Base-by-base conservation (phyloP, 2,329 filamentous ascomycete genomes). In the Pyricularia sp. region DNA sequence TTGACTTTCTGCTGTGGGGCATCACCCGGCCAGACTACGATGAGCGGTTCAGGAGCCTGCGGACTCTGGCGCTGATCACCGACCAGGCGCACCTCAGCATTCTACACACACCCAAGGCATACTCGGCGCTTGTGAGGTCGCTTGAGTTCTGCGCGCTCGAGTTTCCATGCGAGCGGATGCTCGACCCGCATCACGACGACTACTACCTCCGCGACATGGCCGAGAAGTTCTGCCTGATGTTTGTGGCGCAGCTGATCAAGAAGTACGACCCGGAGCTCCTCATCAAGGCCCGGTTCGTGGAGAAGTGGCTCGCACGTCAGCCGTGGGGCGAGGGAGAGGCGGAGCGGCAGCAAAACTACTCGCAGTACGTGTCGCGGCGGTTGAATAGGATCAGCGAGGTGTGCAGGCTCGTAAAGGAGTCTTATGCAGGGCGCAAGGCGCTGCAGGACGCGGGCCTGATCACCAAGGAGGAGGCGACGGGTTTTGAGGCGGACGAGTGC, bases 271-370 rank as follows among this genome's bases (percentile, higher is more conserved):
- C 84, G 1, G 82, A 83, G 30, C 84, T 84, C 68, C 78, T 93
- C 23, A 79, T 90, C 69, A 82, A 86, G 75, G 87, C 89, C 55
- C 84, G 84, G 7, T 87, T 94, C 71, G 83, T 94, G 58, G 88
- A 90, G 70, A 87, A 86, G 69, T 94, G 91, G 91, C 83, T 94
- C n/a, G 85, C 82, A 42, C 88, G 86, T 73, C 92, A 93, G 76
- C 85, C 87, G 9, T 93, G 91, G 81, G 91, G 90, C 25, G 79
- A 82, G 23, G 78, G 78, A 1, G 78, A 83, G 2, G 82, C 85
- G 68, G 84, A 88, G 70, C 80, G 83, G 59, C 79, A 79, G n/a
- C 78, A 75, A 20, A 88, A 85, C 72, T 90, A 89, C 73, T 77
- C 77, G 26, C 77, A 81, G 33, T 86, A 88, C 75, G 77, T 84